Percentiles rank a stretch among this genome's conserved stretches.
Conservation (phyloP, 78 protist species). For the Anaeramoeba flamelloides region DNA sequence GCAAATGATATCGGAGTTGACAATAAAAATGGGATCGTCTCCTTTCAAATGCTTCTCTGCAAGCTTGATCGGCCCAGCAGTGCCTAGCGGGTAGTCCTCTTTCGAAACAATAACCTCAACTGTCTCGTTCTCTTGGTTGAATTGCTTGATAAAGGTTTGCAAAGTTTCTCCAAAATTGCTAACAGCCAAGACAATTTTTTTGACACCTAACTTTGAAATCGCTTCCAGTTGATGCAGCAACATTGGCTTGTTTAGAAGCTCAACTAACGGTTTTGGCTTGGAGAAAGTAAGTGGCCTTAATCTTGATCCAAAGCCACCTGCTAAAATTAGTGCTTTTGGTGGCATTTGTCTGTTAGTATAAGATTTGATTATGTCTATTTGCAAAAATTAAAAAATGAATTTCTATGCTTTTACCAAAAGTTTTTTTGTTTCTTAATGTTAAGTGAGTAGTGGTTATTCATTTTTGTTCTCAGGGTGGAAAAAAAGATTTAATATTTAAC, state of each 20-base stretch:
- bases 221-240: constrained; percentile 59
- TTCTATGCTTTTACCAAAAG: no score
- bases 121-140: constrained; percentile 12
- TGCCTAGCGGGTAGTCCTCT: constrained; percentile 73
- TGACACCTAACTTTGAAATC: constrained; percentile 51
- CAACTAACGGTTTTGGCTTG: constrained; percentile 79
- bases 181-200: constrained; percentile 72
- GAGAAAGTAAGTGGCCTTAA: constrained; percentile 83
- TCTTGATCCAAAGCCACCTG: constrained; percentile 88
- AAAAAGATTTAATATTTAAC: no score
- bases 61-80: constrained; percentile 85
- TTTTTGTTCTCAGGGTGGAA: no score
- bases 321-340: constrained; percentile 85
- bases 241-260: constrained; percentile 73
- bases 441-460: no score
- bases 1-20: constrained; percentile 76
- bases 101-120: constrained; percentile 49
- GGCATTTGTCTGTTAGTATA: no score
- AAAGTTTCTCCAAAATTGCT: constrained; percentile 59
- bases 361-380: no score
- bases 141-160: constrained; percentile 9
- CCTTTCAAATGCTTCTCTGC: constrained; percentile 36
- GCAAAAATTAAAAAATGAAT: no score
- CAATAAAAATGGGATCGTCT: constrained; percentile 52
- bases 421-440: no score